These are phyloP conservation scores for Curvularia eragrostidis DNA, from an alignment of 2,329 filamentous ascomycete genomes.

Conservation along the genomic window DNA sequence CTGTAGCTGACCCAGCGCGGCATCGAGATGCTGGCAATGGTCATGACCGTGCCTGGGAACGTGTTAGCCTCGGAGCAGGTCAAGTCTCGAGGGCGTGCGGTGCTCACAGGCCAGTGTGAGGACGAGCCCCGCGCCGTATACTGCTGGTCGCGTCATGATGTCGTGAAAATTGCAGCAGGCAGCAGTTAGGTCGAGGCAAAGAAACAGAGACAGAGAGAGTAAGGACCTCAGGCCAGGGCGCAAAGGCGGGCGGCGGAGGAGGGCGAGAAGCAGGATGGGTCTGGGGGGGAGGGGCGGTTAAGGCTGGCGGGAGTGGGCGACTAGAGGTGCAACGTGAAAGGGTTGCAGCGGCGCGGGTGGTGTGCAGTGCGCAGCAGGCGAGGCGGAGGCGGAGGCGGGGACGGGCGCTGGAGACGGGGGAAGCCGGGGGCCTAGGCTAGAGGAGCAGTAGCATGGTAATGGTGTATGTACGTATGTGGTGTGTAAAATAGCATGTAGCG, in stretches of 20 bases:
- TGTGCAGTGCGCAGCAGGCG: conserved; percentile 8
- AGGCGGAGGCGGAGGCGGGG: conserved; percentile 5
- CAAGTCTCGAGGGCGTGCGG: background rate
- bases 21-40: conserved; percentile 70
- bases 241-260: conserved; percentile 13
- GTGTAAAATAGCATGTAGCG: too few species aligned
- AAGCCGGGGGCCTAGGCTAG: conserved; percentile 9
- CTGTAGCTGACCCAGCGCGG: conserved; percentile 75
- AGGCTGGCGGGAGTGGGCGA: conserved; percentile 3
- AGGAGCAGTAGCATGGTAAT: conserved; percentile 2
- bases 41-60: conserved; percentile 70
- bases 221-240: background rate
- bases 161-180: conserved; percentile 6
- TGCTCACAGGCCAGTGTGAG: conserved; percentile 53
- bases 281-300: conserved; percentile 12
- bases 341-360: conserved; percentile 7
- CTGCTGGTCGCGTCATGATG: conserved; percentile 56
- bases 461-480: too few species aligned
- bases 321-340: background rate
- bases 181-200: background rate
- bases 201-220: background rate
- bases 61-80: conserved; percentile 17
- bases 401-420: conserved; percentile 1
- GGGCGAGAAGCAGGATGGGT: conserved; percentile 4
- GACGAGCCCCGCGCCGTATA: conserved; percentile 58